phyloP scores from a whole-genome alignment of 495 filamentous ascomycete genomes.

The Xylaria castorea region DNA sequence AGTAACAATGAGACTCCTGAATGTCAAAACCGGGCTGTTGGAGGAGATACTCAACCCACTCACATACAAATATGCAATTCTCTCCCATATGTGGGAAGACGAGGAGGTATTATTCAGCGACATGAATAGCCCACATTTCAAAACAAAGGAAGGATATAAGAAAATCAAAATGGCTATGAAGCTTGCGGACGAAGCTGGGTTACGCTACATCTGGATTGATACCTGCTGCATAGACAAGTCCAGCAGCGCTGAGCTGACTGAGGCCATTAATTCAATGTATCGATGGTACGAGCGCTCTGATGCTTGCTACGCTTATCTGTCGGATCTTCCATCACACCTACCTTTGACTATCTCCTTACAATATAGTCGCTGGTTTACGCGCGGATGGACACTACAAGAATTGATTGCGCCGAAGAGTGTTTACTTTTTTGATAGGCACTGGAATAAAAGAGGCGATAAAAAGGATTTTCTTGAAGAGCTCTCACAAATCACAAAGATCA shows the following conservation, averaged over 20 bases:
- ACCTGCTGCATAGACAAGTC: conserved; percentile 9
- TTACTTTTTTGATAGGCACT: neutral
- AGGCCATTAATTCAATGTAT: neutral
- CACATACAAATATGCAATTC: neutral
- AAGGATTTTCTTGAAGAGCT: neutral
- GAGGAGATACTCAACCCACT: neutral
- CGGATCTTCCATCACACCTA: conserved; percentile 1
- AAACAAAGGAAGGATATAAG: neutral
- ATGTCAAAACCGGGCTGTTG: neutral
- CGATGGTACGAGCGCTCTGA: conserved; percentile 7
- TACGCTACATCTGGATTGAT: neutral
- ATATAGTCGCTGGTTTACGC: conserved; percentile 3
- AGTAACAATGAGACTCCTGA: neutral
- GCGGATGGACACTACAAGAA: neutral
- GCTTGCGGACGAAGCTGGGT: neutral
- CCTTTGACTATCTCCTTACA: neutral
- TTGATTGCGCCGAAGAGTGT: neutral
- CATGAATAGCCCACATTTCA: neutral
- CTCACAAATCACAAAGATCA: neutral
- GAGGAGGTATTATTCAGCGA: neutral
- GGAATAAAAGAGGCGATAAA: neutral
- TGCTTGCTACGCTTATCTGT: neutral
- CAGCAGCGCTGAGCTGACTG: neutral
- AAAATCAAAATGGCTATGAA: conserved; percentile 7
- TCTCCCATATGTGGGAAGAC: neutral